Conservation (phyloP, 495 filamentous ascomycete species). For the Aspergillus nidulans region DNA sequence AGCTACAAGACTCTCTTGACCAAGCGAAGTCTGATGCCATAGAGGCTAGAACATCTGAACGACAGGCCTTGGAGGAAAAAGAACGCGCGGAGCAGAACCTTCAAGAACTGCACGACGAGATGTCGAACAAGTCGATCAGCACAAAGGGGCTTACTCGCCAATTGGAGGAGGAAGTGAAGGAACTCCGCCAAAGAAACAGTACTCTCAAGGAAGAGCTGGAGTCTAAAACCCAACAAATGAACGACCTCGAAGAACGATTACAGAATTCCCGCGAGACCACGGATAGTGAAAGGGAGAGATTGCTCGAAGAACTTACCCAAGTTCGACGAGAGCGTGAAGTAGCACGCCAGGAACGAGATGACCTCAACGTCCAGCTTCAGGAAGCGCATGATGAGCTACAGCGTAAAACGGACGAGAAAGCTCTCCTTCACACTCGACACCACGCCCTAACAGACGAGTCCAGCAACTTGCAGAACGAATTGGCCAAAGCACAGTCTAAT, state of each 20-base stretch:
- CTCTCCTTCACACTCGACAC: conserved; percentile 64
- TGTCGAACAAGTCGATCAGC: conserved; percentile 72
- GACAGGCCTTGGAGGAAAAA: conserved; percentile 61
- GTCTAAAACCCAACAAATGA: conserved; percentile 40
- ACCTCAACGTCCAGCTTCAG: conserved; percentile 46
- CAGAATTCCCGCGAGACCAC: conserved; percentile 40
- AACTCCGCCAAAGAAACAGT: conserved; percentile 55
- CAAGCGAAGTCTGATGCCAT: conserved; percentile 47
- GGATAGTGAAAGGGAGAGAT: conserved; percentile 35
- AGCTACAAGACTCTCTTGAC: conserved; percentile 57
- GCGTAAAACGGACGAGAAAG: conserved; percentile 60
- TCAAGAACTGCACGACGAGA: conserved; percentile 65
- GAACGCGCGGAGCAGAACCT: conserved; percentile 44
- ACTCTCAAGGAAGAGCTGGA: conserved; percentile 46
- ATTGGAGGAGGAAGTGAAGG: conserved; percentile 62
- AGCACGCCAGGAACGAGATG: conserved; percentile 32
- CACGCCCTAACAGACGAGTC: conserved; percentile 66
- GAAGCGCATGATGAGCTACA: conserved; percentile 52
- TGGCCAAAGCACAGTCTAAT: conserved; percentile 50
- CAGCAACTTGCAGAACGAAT: conserved; percentile 58
- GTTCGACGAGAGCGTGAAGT: conserved; percentile 35
- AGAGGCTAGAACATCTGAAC: conserved; percentile 56
- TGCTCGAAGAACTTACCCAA: conserved; percentile 41
- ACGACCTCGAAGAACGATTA: conserved; percentile 37
- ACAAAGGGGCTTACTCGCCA: conserved; percentile 73